Base-by-base conservation (phyloP, 495 filamentous ascomycete genomes). In the Talaromyces proteolyticus region DNA sequence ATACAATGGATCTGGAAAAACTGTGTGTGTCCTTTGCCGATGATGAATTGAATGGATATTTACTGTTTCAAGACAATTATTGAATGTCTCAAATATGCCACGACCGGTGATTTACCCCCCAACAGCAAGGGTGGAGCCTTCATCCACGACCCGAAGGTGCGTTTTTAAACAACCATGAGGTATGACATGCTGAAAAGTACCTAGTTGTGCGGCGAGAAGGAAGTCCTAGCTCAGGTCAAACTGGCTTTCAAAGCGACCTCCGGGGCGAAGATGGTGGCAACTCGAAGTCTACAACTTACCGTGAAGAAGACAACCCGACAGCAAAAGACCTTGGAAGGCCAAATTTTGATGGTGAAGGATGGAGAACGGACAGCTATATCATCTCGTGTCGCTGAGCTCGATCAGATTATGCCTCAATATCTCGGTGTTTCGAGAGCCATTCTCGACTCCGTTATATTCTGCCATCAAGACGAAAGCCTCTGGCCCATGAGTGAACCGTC, bases 1-100 rank as follows among this genome's bases (percentile, higher is more conserved):
- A 39, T 88, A 88, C 59, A 98, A 98, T 75, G 93, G 93, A 49
- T 96, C 91, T 7, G 93, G 94, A 39, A 98, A 98, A 71, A 98
- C 93, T 41, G 79, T 82, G 67, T 18, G 70, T 57, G n/a, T 29
- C 51, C 14, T 10, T 14, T 38, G 42, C 6, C 0, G 10, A 6
- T 7, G 25, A 17, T 40, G 18, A 42, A 49, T 20, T 50, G 12
- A 4, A 21, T 11, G 34, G 20, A 44, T 40, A 24, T 10, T 26
- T 10, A 42, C n/a, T 3, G 12, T 36, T 37, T 44, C 8, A 55
- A 85, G 80, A 97, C 94, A 41, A 95, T 98, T 64, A 97, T 98
- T 69, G 93, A 98, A 65, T 96, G 93, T 62, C 89, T 98, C 57
- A 96, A 96, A 63, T 98, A 95, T 85, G 91, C 87, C 40, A 96